Base-by-base conservation (phyloP, 2,329 filamentous ascomycete species). In the Magnaporthiopsis incrustans region DNA sequence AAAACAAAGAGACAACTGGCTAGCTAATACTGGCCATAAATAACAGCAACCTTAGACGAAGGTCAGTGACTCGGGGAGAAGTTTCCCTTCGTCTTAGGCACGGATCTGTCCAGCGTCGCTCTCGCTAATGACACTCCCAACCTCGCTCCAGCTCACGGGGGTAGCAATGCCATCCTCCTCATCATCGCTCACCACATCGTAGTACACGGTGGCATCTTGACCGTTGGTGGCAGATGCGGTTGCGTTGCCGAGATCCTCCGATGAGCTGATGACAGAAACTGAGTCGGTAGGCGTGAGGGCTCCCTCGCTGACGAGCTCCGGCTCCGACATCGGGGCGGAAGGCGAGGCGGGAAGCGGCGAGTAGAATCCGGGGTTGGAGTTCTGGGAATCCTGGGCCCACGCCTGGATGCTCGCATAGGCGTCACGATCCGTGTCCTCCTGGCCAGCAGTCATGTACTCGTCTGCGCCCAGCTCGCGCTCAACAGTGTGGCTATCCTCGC, bases 111-210 rank as follows among this genome's bases (percentile, higher is more conserved):
- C 71, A n/a, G 70, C 73, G 61, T 85, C 82, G 68, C 74, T 82
- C 71, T 85, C 83, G 70, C 85, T 87, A 32, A 87, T 76, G 15
- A 85, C 80, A 67, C 85, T 88, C 65, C 84, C 86, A 18, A 89
- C 80, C 70, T 89, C 86, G 8, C 83, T 86, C 86, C 86, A 89
- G 72, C 82, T 86, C 1, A 80, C 79, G 0, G 86, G 85, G 0
- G 85, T 89, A 64, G 79, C 73, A 69, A 87, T 81, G 35, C 83
- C 84, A 12, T 74, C 73, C 68, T 82, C 83, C 67, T 85, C 81
- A 7, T 82, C 84, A 67, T 85, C 82, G 69, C 84, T 87, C 76
- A 86, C 73, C 22, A 87, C 80, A 66, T 86, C 85, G 63, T 78
- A 83, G 58, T 79, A 60, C 4, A 62, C 60, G 38, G 44, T 53